phyloP scores from a whole-genome alignment of 176 grass and related monocot genomes.

The Bromus sterilis region DNA sequence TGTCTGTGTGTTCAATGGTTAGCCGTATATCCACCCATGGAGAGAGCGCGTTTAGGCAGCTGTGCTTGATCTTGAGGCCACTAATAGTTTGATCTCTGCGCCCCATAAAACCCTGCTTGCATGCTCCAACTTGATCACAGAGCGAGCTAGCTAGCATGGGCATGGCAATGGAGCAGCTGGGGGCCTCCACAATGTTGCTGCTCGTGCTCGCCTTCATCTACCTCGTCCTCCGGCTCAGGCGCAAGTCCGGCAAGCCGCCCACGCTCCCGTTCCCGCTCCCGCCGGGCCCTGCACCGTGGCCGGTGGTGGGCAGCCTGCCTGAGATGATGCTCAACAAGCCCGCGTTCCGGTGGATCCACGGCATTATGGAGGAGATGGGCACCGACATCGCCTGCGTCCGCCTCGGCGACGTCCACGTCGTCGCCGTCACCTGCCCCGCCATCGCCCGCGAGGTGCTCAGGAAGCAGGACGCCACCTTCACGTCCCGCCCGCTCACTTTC shows the following conservation, averaged over 20 bases:
- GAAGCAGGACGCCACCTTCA: conserved; percentile 31
- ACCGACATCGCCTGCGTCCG: conserved; percentile 38
- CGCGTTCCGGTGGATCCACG: conserved; percentile 33
- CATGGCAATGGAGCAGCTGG: background rate
- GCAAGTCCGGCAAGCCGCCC: background rate
- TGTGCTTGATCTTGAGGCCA: too few relatives aligned
- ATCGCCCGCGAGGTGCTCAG: conserved; percentile 34
- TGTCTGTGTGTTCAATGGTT: too few relatives aligned
- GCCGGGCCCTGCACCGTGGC: conserved; percentile 32
- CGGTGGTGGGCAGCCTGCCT: conserved; percentile 15
- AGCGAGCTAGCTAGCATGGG: background rate
- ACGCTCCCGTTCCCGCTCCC: conserved; percentile 1
- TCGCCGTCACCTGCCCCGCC: conserved; percentile 28
- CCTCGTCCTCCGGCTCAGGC: background rate
- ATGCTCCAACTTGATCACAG: background rate
- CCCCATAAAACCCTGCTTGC: background rate
- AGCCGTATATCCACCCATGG: too few relatives aligned
- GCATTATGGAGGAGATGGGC: conserved; percentile 5
- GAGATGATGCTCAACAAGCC: conserved; percentile 23
- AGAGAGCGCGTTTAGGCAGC: too few relatives aligned
- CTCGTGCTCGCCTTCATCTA: background rate
- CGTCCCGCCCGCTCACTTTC: conserved; percentile 22
- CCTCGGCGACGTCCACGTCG: conserved; percentile 20
- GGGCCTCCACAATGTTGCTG: background rate
- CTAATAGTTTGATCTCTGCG: too few relatives aligned